Conservation (phyloP, 2,329 filamentous ascomycete species). For the Aspergillus ustus region DNA sequence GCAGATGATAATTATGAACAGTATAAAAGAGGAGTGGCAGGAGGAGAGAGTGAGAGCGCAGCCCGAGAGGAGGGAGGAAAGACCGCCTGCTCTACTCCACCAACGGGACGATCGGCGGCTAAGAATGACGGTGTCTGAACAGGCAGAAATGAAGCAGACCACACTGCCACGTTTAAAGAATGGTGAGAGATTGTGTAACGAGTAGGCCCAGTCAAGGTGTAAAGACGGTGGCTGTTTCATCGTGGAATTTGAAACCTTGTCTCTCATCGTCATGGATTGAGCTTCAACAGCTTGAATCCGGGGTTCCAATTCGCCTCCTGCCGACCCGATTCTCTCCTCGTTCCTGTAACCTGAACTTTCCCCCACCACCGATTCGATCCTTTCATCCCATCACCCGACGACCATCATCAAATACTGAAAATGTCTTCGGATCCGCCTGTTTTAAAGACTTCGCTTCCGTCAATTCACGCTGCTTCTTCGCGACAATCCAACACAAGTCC, state of each 20-base stretch:
- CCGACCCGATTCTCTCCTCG: slow-evolving; percentile 14
- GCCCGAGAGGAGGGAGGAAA: slow-evolving; percentile 15
- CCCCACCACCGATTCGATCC: background rate
- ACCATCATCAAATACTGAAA: background rate
- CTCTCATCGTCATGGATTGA: slow-evolving; percentile 9
- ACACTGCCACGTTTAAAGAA: slow-evolving; percentile 18
- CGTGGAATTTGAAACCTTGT: background rate
- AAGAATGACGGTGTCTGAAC: slow-evolving; percentile 24
- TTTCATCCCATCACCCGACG: background rate
- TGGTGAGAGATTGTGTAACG: slow-evolving; percentile 1
- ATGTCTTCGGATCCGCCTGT: slow-evolving; percentile 55
- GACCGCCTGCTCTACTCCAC: slow-evolving; percentile 30
- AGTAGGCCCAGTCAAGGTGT: background rate
- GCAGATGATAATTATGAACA: slow-evolving; percentile 6
- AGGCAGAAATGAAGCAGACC: slow-evolving; percentile 28
- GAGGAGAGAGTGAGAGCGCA: slow-evolving; percentile 15
- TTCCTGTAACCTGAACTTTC: slow-evolving; percentile 12
- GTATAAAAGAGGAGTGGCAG: slow-evolving; percentile 10
- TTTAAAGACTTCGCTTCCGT: slow-evolving; percentile 62
- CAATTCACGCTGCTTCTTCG: slow-evolving; percentile 45
- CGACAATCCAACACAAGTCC: slow-evolving; percentile 37
- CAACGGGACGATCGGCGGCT: slow-evolving; percentile 41
- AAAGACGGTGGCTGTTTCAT: slow-evolving; percentile 1
- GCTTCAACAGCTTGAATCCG: slow-evolving; percentile 17
- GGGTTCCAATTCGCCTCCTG: slow-evolving; percentile 21